Base-by-base conservation (phyloP, 163 green algal genomes). In the Scenedesmus sp. region DNA sequence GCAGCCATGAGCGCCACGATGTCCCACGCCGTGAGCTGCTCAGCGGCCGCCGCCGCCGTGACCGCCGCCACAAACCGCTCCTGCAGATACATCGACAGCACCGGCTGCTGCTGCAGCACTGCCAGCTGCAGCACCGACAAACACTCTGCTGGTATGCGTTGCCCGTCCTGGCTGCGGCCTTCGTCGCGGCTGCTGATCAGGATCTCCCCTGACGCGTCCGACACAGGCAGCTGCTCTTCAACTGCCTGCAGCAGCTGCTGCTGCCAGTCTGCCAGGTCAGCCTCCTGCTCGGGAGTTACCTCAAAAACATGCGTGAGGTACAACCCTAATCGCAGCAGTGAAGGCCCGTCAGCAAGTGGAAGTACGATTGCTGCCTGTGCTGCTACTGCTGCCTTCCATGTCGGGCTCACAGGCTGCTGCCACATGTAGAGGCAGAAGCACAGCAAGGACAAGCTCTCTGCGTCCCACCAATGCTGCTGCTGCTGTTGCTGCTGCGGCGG, bases 371-470 rank as follows among this genome's bases (percentile, higher is more conserved):
- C 73, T n/a, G 86, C 86, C n/a, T 51, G 49, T 5, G 37, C 72
- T 84, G 76, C 86, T 40, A 86, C 72, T 33, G 86, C 76, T 30
- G 73, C 72, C 13, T 68, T 76, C 24, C n/a, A 86, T 4, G 15
- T 22, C 12, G 49, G 51, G 1, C 37, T 65, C 15, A 49, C 35
- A 42, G 76, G 13, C 24, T 70, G 33, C 46, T 85, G n/a, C 86
- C 86, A 91, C 24, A 85, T 42, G 2, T 40, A 26, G 18, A 86
- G 51, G 86, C 86, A 91, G 26, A 80, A 78, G 73, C 76, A 85
- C 53, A 86, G 35, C 73, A 91, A 76, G 18, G 86, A 91, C 40
- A 91, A 53, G 76, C 86, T 91, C 76, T 91, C 86, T 30, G 73
- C 73, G 53, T 86, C 73, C 86, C 51, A 80, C 26, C 16, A 33